These are phyloP conservation scores for Cyclotella baltica DNA, from an alignment of 108 stramenopile genomes.

Conservation along the genomic window DNA sequence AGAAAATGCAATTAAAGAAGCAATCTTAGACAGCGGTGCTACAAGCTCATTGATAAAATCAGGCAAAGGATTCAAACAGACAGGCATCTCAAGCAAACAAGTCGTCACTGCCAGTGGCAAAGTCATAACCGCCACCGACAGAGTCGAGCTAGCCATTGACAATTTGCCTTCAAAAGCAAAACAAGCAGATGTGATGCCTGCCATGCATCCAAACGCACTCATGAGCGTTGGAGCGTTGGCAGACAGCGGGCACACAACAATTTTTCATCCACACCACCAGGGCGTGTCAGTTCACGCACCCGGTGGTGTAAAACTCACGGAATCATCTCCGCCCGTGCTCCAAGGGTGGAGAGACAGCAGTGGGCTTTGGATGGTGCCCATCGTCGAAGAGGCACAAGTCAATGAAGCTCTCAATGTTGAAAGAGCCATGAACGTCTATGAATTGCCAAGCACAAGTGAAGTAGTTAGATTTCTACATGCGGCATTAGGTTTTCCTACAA, in stretches of 20 bases:
- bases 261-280: constrained; percentile 28
- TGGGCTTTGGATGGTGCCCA: constrained; percentile 11
- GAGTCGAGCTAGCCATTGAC: neutral
- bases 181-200: neutral
- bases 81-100: neutral
- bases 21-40: constrained; percentile 21
- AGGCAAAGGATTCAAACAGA: neutral
- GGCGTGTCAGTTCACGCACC: constrained; percentile 15
- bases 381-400: neutral
- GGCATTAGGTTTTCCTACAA: constrained; percentile 21
- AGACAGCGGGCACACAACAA: constrained; percentile 29
- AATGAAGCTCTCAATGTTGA: too few relatives aligned
- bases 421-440: constrained; percentile 13
- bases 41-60: constrained; percentile 4
- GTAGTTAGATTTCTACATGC: constrained; percentile 36
- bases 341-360: constrained; percentile 20
- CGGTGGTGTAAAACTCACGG: neutral
- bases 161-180: neutral
- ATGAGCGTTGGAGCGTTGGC: constrained; percentile 22
- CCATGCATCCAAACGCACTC: constrained; percentile 7
- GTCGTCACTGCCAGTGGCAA: constrained; percentile 4
- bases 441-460: constrained; percentile 14
- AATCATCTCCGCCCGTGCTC: neutral
- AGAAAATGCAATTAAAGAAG: neutral
- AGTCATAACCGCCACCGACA: constrained; percentile 5